Evolutionary conservation across 306 rosid genomes (phyloP).

Genomic region (Purshia tridentata): DNA sequence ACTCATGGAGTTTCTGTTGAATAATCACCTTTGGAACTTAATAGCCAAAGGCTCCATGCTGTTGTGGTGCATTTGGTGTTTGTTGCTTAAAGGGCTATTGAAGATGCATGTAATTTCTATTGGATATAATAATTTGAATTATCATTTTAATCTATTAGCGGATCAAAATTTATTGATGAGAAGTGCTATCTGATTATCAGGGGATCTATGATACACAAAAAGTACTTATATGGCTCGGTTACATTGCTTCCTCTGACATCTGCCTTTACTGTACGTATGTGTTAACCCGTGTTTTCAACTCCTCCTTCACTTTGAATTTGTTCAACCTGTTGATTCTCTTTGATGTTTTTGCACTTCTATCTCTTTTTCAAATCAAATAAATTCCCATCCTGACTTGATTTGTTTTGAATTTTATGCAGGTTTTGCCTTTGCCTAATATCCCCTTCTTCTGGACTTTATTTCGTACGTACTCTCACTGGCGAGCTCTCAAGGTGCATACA

Average conservation of each 20-base stretch:
- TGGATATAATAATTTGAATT: not conserved
- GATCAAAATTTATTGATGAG: conserved; percentile 4
- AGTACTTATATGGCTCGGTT: conserved; percentile 71
- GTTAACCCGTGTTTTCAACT: conserved; percentile 15
- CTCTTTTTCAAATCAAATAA: conserved; percentile 8
- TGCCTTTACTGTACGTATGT: conserved; percentile 70
- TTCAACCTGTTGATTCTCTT: not conserved
- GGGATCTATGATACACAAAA: conserved; percentile 75
- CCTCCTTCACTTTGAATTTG: not conserved
- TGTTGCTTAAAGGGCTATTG: conserved; percentile 2
- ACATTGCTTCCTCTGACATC: conserved; percentile 71
- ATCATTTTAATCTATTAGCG: not conserved
- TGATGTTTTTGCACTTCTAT: conserved; percentile 16
- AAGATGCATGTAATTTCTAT: not conserved
- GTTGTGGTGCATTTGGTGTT: conserved; percentile 10
- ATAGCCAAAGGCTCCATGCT: not conserved
- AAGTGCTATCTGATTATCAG: conserved; percentile 45
- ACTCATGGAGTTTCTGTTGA: not conserved
- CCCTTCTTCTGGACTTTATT: conserved; percentile 84
- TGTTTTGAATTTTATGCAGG: conserved; percentile 46
- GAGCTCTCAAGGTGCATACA: conserved; percentile 69
- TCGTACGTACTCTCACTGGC: conserved; percentile 92
- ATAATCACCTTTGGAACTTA: not conserved
- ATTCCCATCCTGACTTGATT: conserved; percentile 18
- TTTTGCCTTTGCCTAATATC: conserved; percentile 88